Evolutionary conservation across 148 eudicot genomes (phyloP), one percentile per base, ranked within the genome.

Genomic region (Hydrangea macrophylla): DNA sequence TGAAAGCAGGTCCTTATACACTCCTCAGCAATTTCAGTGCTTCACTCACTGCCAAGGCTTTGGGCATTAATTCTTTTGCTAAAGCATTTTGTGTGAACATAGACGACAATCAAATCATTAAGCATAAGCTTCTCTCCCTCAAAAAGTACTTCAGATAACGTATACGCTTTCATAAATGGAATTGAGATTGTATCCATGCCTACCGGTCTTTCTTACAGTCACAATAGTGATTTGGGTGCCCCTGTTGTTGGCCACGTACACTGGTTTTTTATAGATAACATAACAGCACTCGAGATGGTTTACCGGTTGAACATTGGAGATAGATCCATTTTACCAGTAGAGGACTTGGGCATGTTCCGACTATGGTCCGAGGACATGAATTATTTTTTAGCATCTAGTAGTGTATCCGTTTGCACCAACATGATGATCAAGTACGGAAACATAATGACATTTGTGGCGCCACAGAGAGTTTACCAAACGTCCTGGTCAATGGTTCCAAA

Each of bases 171-270:
- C 44, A 67, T 83, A 4, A 83, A 83, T 44, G 85, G 80, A 11
- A 86, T 86, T 15, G 90, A 86, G 40, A 70, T 86, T 12, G 28
- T 77, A 37, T 75, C 85, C 17, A 45, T 79, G 42, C 85, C 87
- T 0, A 20, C 70, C 4, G 71, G 64, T 6, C 81, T 83, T 51
- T 83, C 75, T 60, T 66, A 68, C 35, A 45, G 68, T 6, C 69
- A 30, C 6, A 50, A 26, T 8, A 70, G 66, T n/a, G 58, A 31
- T 0, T 2, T 2, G 0, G 59, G 80, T 0, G 36, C 39, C 32
- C 60, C 4, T 12, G 70, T 72, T 4, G 61, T 73, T 24, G 83
- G 77, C 2, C 48, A 59, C 45, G 60, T 31, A 0, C 54, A 51
- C 11, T 33, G 30, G 0, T 61, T 76, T 44, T n/a, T 32, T 1